phyloP scores from a whole-genome alignment of 805 yeast species.

The Kuraishia cidri region DNA sequence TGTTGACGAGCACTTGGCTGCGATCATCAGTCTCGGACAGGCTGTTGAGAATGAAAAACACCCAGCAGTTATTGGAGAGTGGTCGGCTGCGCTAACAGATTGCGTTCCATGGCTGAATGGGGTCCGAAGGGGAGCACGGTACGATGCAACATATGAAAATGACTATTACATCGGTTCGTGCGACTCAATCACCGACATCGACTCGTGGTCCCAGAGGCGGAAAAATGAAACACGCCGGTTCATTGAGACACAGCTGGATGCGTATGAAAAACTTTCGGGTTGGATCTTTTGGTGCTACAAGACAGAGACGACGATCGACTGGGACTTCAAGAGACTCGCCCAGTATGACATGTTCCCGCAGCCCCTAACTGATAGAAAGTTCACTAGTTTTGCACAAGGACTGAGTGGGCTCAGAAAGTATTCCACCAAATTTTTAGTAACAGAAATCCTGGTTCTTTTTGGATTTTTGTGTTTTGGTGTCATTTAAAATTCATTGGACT shows the following conservation, averaged over 20 bases:
- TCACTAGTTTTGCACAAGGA: constrained; percentile 5
- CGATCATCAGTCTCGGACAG: constrained; percentile 43
- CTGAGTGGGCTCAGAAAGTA: neutral
- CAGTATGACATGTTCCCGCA: constrained; percentile 47
- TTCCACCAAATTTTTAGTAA: neutral
- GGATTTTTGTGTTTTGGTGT: neutral
- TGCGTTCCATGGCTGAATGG: constrained; percentile 89
- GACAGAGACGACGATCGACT: constrained; percentile 56
- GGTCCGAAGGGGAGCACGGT: constrained; percentile 75
- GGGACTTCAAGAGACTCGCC: constrained; percentile 52
- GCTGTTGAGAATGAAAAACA: constrained; percentile 42
- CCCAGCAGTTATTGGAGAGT: constrained; percentile 81
- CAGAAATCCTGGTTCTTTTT: neutral
- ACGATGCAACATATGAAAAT: constrained; percentile 46
- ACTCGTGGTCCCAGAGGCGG: constrained; percentile 51
- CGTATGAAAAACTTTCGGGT: constrained; percentile 66
- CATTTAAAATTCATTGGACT: too few relatives aligned
- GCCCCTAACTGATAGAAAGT: constrained; percentile 39
- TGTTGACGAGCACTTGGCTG: constrained; percentile 52
- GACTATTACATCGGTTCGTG: constrained; percentile 53
- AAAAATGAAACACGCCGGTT: constrained; percentile 53
- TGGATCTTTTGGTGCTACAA: constrained; percentile 71
- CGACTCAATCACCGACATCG: constrained; percentile 33
- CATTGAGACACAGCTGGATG: constrained; percentile 88
- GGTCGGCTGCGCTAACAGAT: constrained; percentile 89